These are phyloP conservation scores for Phytopythium mirpurense DNA, from an alignment of 352 stramenopile genomes.

Conservation along the genomic window DNA sequence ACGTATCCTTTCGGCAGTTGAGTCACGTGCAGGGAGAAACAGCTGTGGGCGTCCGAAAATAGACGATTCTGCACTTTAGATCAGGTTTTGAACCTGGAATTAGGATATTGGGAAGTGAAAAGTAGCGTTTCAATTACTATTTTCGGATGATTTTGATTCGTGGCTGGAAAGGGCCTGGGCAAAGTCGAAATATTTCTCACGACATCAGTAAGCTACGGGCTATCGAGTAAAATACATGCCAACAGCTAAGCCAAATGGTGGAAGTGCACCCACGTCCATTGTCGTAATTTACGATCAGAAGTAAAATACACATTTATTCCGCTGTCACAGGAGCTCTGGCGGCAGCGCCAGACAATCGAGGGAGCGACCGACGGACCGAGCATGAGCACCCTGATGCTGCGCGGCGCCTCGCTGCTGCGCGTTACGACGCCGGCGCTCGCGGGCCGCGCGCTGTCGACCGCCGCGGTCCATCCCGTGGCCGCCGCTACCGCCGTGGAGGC, in stretches of 20 bases:
- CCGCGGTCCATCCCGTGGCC: not conserved
- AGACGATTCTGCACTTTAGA: no score
- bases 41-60: constrained; percentile 1
- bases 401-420: constrained; percentile 1
- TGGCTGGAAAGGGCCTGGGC: no score
- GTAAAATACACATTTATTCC: no score
- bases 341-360: not conserved
- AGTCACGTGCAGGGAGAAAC: no score
- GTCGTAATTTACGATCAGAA: no score
- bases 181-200: no score
- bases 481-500: constrained; percentile 8
- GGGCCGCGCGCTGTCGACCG: constrained; percentile 17
- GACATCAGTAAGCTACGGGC: not conserved
- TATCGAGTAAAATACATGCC: not conserved
- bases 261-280: no score
- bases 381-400: constrained; percentile 5
- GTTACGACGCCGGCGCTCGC: not conserved
- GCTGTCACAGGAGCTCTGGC: no score
- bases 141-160: not conserved
- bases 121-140: no score
- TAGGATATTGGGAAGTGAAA: no score
- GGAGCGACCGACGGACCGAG: not conserved
- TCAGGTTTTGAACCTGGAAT: no score
- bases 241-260: no score
- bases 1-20: not conserved